These are phyloP conservation scores for Marchantia polymorpha DNA, from an alignment of 225 moss, liverwort and hornwort species.

Conservation along the genomic window DNA sequence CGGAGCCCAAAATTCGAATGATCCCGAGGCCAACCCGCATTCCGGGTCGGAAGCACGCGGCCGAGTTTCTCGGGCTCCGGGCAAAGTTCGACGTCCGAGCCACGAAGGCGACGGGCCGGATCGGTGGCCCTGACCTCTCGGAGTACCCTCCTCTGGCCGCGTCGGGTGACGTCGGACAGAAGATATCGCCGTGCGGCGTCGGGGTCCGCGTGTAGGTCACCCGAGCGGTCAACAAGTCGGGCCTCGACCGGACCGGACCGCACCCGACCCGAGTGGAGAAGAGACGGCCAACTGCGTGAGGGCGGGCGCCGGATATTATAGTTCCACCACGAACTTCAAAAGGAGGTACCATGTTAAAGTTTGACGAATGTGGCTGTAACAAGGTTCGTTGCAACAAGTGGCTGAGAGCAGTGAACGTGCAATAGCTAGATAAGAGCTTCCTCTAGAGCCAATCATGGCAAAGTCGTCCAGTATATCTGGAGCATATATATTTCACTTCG, in stretches of 20 bases:
- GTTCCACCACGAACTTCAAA: background rate
- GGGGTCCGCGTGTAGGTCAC: background rate
- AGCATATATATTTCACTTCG: background rate
- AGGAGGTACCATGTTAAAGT: background rate
- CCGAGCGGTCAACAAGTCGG: constrained; percentile 5
- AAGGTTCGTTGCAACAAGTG: background rate
- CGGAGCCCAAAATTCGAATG: background rate
- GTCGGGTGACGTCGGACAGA: background rate
- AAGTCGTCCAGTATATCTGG: constrained; percentile 8
- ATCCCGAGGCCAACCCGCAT: background rate
- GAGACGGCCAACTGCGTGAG: too few relatives aligned
- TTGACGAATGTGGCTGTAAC: background rate
- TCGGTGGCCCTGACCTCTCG: background rate
- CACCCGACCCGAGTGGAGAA: background rate
- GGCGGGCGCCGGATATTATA: background rate
- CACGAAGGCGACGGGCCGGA: background rate
- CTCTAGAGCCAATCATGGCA: constrained; percentile 14
- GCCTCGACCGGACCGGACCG: background rate
- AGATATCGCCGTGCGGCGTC: background rate
- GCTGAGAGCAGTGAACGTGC: constrained; percentile 15
- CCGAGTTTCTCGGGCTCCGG: background rate
- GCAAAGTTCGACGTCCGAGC: background rate
- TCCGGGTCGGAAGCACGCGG: background rate
- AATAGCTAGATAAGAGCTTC: constrained; percentile 11
- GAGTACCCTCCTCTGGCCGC: background rate